These are phyloP conservation scores for Polygonum aviculare DNA, from an alignment of 148 eudicot genomes.

Conservation along the genomic window DNA sequence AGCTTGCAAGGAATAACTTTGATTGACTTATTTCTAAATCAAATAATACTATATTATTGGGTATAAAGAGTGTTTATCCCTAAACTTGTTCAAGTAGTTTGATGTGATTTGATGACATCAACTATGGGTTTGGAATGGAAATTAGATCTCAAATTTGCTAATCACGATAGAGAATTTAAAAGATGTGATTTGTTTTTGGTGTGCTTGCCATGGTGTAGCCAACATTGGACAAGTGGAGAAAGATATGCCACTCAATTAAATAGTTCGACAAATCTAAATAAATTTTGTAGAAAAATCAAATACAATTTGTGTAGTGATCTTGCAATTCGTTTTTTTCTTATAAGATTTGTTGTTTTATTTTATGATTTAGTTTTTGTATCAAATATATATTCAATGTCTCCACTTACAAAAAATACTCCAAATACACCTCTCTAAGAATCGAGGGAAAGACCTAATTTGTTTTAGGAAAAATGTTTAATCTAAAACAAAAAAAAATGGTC, in stretches of 20 bases:
- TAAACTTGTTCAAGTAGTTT: background rate
- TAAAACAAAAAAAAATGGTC: too few relatives aligned
- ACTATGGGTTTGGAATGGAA: background rate
- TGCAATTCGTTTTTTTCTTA: too few relatives aligned
- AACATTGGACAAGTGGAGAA: background rate
- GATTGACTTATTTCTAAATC: background rate
- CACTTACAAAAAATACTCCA: too few relatives aligned
- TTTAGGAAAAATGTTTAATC: too few relatives aligned
- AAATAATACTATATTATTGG: background rate
- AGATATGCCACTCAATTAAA: background rate
- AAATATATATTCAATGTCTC: too few relatives aligned
- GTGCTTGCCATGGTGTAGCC: background rate
- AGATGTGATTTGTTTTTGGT: background rate
- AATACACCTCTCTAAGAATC: too few relatives aligned
- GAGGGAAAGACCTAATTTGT: too few relatives aligned
- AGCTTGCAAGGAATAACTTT: background rate
- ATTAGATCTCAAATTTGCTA: background rate
- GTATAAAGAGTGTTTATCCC: background rate
- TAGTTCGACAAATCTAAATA: too few relatives aligned
- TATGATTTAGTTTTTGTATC: too few relatives aligned
- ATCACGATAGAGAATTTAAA: background rate
- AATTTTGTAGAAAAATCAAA: too few relatives aligned
- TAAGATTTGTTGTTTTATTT: too few relatives aligned
- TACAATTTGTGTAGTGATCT: too few relatives aligned
- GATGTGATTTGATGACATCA: background rate